phyloP scores from a whole-genome alignment of 495 filamentous ascomycete species.

The Penicillium malachiteum region DNA sequence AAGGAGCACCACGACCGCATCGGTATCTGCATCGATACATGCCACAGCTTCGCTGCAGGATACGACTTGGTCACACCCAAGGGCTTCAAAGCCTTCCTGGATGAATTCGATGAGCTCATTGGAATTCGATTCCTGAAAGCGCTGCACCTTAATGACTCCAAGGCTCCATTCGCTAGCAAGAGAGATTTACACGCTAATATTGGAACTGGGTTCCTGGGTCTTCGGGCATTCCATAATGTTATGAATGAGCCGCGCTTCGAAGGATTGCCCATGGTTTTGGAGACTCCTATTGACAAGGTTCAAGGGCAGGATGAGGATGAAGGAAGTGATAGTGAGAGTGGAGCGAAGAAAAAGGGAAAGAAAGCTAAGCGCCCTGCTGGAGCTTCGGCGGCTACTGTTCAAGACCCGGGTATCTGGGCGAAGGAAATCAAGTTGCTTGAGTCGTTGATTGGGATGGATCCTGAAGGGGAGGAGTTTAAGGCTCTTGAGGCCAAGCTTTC shows the following conservation, averaged over 20 bases:
- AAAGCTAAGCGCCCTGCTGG: slow-evolving; percentile 16
- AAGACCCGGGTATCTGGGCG: slow-evolving; percentile 78
- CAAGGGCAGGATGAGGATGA: slow-evolving; percentile 7
- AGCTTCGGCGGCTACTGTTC: slow-evolving; percentile 37
- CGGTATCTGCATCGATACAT: slow-evolving; percentile 94
- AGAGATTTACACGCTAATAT: slow-evolving; percentile 93
- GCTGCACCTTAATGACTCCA: slow-evolving; percentile 90
- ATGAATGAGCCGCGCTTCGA: slow-evolving; percentile 80
- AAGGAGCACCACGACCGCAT: slow-evolving; percentile 76
- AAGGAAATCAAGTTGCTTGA: slow-evolving; percentile 88
- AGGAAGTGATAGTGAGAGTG: slow-evolving; percentile 23
- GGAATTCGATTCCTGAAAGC: slow-evolving; percentile 79
- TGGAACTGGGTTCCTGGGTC: slow-evolving; percentile 84
- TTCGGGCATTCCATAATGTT: slow-evolving; percentile 85
- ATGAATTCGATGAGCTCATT: slow-evolving; percentile 75
- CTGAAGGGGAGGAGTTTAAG: slow-evolving; percentile 66
- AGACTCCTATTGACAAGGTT: slow-evolving; percentile 82
- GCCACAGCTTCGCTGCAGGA: slow-evolving; percentile 89
- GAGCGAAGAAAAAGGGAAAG: slow-evolving; percentile 24
- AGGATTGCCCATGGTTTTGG: slow-evolving; percentile 84
- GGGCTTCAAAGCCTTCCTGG: slow-evolving; percentile 69
- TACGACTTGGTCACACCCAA: slow-evolving; percentile 80
- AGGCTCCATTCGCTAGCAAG: slow-evolving; percentile 74
- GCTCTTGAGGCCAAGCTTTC: slow-evolving; percentile 60
- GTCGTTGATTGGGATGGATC: slow-evolving; percentile 78